Base-by-base conservation (phyloP, 805 yeast genomes). In the Helenozyma baotianmanensis region DNA sequence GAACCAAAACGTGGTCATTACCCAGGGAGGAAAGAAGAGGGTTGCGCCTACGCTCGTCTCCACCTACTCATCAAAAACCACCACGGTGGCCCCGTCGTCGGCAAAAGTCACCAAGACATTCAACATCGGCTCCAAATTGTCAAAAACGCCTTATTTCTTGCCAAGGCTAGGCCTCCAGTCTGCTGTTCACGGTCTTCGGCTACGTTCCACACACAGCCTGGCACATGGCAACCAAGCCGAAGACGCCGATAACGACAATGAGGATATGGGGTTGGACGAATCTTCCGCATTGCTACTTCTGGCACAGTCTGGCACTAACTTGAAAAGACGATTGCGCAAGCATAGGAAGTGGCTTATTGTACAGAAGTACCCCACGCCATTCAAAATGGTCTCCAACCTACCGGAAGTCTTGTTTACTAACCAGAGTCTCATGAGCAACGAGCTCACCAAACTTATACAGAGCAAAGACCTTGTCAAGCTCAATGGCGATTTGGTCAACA, bases 21-120 rank as follows among this genome's bases (percentile, higher is more conserved):
- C 89, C 1, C 82, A 84, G 46, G 80, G 81, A 23, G 92, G 92
- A 4, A 78, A 76, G 48, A 83, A 82, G 46, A 60, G 92, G 44
- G 87, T 84, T 2, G 74, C 84, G 1, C 94, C 92, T 4, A 65
- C 78, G 14, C 55, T 82, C 10, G 69, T 82, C 3, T 76, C 89
- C 1, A 52, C 65, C 1, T 49, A 73, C 1, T 53, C 68, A 11
- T 39, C 29, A 9, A 51, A 56, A 17, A 46, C 59, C 7, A 30
- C 40, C 34, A 15, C 39, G 32, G 29, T 28, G 25, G 26, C 40
- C 16, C 25, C 42, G 30, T n/a, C n/a, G n/a, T 29, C 47, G 33
- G 30, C 50, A 40, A 37, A 35, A 30, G 30, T 32, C n/a, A 32
- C 38, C 4, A 53, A 55, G 32, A 54, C 45, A 25, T 38, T 42